Base-by-base conservation (phyloP, 768 basidiomycete species). In the Boletus tylopilopsis region DNA sequence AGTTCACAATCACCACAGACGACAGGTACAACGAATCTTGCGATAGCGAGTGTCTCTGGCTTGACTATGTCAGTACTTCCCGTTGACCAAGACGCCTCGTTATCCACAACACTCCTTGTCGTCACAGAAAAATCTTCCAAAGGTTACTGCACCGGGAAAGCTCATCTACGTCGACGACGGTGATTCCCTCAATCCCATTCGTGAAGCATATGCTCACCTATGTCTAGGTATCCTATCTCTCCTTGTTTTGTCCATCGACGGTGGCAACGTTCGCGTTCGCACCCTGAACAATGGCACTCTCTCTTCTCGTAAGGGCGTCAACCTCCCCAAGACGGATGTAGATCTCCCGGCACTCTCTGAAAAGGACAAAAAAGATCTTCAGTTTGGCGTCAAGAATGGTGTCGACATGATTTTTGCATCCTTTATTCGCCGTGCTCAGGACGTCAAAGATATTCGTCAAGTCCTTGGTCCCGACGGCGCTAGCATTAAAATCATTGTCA, bases 331-430 rank as follows among this genome's bases (percentile, higher is more conserved):
- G 73, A 98, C 96, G 55, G 79, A 86, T 12, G 96, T 99, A 62
- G 96, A 99, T 72, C 85, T 99, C 45, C 96, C 96, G 45, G 91
- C 96, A 44, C 82, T 99, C 36, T 96, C 94, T 50, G 90, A 92
- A 49, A 98, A 99, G 79, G 96, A 99, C 81, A 97, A 96, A 78
- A 84, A 82, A 56, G 96, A 98, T 66, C 72, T 99, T 51, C 69
- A 76, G 55, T 99, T 98, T 56, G 96, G 96, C 71, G 95, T 96
- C 64, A 87, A 84, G 80, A 98, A 99, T 71, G 86, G 86, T 53
- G 94, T 99, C 55, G 96, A 99, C 78, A 98, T 99, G 94, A 72
- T 99, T 63, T 99, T 99, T 67, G 96, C 96, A 6, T 98, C 96
- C 4, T 99, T 98, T 71, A 98, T 99, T 71, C 93, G 96, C 54